phyloP scores from a whole-genome alignment of 2,329 filamentous ascomycete species.

The Fusarium musae region DNA sequence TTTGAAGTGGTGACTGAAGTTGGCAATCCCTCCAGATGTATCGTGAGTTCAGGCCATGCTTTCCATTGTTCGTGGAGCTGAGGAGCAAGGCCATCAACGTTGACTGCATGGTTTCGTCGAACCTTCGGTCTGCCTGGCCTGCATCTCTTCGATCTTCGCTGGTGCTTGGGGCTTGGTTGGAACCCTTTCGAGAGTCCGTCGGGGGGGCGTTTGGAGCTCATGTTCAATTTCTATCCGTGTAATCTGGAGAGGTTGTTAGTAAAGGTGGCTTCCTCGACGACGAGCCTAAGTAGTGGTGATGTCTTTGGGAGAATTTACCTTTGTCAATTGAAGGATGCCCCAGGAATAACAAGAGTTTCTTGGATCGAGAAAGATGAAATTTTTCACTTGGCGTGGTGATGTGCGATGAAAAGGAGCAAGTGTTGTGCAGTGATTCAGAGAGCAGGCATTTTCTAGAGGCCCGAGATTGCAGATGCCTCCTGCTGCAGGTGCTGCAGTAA shows the following conservation, averaged over 20 bases:
- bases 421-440: conserved; percentile 23
- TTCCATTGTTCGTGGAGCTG: conserved; percentile 45
- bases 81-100: background rate
- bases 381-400: background rate
- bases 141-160: background rate
- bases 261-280: no score
- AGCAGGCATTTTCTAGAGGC: background rate
- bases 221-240: background rate
- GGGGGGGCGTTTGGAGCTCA: background rate
- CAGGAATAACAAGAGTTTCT: background rate
- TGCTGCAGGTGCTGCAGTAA: background rate
- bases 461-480: background rate
- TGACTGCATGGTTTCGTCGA: background rate
- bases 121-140: background rate
- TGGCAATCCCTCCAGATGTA: conserved; percentile 51
- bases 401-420: background rate
- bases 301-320: background rate
- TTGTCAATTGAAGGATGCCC: background rate
- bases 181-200: background rate
- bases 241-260: background rate
- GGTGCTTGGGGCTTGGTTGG: background rate
- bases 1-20: conserved; percentile 51
- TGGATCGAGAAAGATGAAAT: background rate
- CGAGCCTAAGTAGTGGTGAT: no score
- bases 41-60: conserved; percentile 48